These are phyloP conservation scores for Xylaria sp. DNA, from an alignment of 2,329 filamentous ascomycete genomes.

Conservation along the genomic window DNA sequence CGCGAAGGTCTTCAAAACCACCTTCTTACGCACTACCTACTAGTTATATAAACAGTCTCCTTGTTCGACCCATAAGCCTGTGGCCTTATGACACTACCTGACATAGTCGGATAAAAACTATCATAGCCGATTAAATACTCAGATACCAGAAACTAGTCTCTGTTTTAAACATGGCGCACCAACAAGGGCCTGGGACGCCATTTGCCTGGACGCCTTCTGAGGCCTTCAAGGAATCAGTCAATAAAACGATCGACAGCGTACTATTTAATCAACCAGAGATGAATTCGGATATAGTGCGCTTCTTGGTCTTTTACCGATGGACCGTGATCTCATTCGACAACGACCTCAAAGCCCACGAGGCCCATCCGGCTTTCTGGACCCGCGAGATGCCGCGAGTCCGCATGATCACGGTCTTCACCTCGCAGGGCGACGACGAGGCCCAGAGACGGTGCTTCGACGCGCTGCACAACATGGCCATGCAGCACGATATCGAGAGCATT, in stretches of 20 bases:
- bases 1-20: too few relatives aligned
- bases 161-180: not conserved
- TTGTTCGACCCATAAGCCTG: too few relatives aligned
- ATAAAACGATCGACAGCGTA: not conserved
- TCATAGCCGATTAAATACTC: not conserved
- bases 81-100: too few relatives aligned
- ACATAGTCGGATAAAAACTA: not conserved
- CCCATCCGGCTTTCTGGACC: conserved; percentile 16
- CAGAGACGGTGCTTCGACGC: too few relatives aligned
- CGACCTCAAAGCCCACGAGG: not conserved
- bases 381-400: not conserved
- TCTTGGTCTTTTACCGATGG: not conserved
- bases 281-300: not conserved
- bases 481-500: too few relatives aligned
- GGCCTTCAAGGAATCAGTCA: not conserved
- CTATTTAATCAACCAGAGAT: not conserved
- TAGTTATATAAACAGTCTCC: too few relatives aligned
- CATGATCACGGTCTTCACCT: not conserved
- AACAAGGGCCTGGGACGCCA: not conserved
- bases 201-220: not conserved
- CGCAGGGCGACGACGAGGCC: too few relatives aligned
- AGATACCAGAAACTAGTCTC: not conserved
- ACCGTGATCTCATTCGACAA: not conserved
- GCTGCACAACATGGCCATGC: too few relatives aligned
- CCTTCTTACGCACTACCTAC: too few relatives aligned